phyloP scores from a whole-genome alignment of 163 green algal species.

The Scenedesmus sp. region DNA sequence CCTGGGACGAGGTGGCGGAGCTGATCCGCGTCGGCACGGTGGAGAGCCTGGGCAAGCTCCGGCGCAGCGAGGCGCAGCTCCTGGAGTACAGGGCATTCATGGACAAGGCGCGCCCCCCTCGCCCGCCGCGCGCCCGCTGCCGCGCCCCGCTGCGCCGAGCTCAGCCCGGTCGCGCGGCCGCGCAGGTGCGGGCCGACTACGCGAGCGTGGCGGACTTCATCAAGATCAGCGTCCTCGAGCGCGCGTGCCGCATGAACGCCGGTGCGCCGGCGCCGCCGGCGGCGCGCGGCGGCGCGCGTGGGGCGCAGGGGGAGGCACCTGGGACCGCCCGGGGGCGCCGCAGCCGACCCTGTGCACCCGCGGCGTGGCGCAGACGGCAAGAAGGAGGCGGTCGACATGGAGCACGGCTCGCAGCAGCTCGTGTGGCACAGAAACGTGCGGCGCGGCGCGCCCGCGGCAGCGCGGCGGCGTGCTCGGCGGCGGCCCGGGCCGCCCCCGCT shows the following conservation, averaged over 20 bases:
- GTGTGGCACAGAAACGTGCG: slow-evolving; percentile 46
- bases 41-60: slow-evolving; percentile 51
- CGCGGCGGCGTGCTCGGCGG: not conserved
- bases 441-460: too few species aligned
- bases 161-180: not conserved
- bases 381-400: slow-evolving; percentile 28
- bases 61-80: slow-evolving; percentile 45
- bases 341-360: not conserved
- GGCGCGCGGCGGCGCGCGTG: too few species aligned
- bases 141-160: not conserved
- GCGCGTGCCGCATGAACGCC: slow-evolving; percentile 10
- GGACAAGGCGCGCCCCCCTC: slow-evolving; percentile 16
- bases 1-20: slow-evolving; percentile 19
- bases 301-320: too few species aligned
- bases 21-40: slow-evolving; percentile 36
- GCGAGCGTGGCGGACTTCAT: slow-evolving; percentile 56
- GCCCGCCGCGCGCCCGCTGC: not conserved
- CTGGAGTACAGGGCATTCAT: slow-evolving; percentile 49
- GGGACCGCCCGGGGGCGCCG: too few species aligned
- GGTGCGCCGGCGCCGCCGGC: too few species aligned
- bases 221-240: slow-evolving; percentile 46
- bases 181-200: slow-evolving; percentile 40
- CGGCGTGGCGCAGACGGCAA: slow-evolving; percentile 36
- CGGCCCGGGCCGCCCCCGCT: too few species aligned
- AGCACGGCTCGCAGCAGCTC: slow-evolving; percentile 37